These are phyloP conservation scores for Theobroma grandiflorum DNA, from an alignment of 441 rosid species.

Conservation along the genomic window DNA sequence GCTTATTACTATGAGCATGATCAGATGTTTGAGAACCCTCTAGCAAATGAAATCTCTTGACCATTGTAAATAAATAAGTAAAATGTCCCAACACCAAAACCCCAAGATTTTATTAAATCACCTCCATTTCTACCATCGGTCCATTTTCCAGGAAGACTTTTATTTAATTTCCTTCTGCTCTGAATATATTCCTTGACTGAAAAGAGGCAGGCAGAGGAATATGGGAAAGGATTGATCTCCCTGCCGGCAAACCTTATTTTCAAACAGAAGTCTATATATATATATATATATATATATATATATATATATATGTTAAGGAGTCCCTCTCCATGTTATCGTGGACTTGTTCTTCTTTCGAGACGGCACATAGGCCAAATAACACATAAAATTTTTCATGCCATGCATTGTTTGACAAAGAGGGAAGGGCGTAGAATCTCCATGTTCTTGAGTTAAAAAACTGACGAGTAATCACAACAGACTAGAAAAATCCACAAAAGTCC, in stretches of 20 bases:
- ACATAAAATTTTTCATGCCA: not conserved
- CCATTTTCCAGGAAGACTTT: constrained; percentile 6
- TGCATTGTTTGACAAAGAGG: not conserved
- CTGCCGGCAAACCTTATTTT: constrained; percentile 44
- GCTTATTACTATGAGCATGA: constrained; percentile 18
- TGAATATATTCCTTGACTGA: not conserved
- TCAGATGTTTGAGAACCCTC: constrained; percentile 30
- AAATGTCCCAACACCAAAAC: not conserved
- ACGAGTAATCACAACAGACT: not conserved
- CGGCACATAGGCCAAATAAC: constrained; percentile 36
- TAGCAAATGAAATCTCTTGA: constrained; percentile 18
- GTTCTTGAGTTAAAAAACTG: not conserved
- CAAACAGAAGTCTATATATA: not conserved
- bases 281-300: not conserved
- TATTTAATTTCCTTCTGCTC: not conserved
- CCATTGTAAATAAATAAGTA: constrained; percentile 8
- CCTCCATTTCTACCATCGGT: not conserved
- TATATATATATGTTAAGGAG: not conserved
- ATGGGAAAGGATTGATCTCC: constrained; percentile 1
- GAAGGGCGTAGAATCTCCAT: not conserved
- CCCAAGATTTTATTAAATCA: not conserved
- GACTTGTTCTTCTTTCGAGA: constrained; percentile 33
- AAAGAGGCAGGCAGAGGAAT: not conserved
- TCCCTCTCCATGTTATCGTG: not conserved
- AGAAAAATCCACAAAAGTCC: not conserved